Conservation (phyloP, 2,329 filamentous ascomycete species). For the Monosporascus ibericus region DNA sequence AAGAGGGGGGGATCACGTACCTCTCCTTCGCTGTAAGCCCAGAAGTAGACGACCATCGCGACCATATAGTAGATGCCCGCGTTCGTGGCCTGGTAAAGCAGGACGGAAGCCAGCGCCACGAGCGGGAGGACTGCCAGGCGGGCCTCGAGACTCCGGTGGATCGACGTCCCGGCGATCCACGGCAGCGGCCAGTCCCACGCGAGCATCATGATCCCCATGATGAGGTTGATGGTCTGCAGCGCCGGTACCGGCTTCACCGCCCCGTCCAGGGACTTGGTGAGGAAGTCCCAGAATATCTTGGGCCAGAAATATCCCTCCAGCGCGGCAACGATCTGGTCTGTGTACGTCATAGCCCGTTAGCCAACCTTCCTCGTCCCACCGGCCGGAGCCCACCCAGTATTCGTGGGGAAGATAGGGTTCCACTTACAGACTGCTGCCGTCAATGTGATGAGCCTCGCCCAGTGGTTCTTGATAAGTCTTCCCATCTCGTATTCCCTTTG, state of each 20-base stretch:
- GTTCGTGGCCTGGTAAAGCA: conserved; percentile 91
- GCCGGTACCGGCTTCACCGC: conserved; percentile 84
- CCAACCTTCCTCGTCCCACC: neutral
- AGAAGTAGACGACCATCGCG: conserved; percentile 84
- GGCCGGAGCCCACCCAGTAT: neutral
- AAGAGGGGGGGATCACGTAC: too few relatives aligned
- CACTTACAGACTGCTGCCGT: conserved; percentile 60
- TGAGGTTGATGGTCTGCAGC: conserved; percentile 82
- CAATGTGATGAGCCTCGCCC: conserved; percentile 89
- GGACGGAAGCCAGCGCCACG: conserved; percentile 62
- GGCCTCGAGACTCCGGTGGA: conserved; percentile 85
- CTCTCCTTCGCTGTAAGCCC: conserved; percentile 96
- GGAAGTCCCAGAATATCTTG: conserved; percentile 97
- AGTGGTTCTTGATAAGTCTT: conserved; percentile 99
- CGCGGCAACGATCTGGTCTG: conserved; percentile 81
- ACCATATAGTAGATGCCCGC: conserved; percentile 87
- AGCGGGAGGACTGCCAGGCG: conserved; percentile 79
- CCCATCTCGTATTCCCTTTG: conserved; percentile 59
- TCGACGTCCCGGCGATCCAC: conserved; percentile 65
- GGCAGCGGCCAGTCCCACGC: conserved; percentile 88
- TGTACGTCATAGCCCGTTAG: conserved; percentile 19
- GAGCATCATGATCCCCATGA: conserved; percentile 72
- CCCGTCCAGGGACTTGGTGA: conserved; percentile 81
- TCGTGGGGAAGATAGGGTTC: neutral
- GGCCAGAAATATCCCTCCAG: conserved; percentile 95